Base-by-base conservation (phyloP, 1,284 basidiomycete genomes). In the Malassezia arunalokei region DNA sequence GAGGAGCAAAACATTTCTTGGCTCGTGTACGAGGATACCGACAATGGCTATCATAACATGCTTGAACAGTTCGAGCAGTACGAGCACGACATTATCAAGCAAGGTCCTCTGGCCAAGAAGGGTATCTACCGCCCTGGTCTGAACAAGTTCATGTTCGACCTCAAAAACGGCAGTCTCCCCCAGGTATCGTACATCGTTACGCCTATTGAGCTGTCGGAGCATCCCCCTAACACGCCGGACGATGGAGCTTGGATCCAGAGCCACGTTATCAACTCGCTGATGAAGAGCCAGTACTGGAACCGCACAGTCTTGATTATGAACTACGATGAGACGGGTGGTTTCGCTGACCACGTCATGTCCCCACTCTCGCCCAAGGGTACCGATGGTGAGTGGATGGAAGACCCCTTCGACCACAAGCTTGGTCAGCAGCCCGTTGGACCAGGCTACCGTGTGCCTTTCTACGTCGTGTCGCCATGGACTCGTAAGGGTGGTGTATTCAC, bases 241-340 rank as follows among this genome's bases (percentile, higher is more conserved):
- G 65, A 68, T 46, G 65, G 65, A 3, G 65, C 47, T n/a, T 68
- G 60, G 58, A 33, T 66, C 29, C 65, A 68, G 47, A 50, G 59
- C n/a, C 47, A 57, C 14, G 55, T 68, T 14, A 49, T 59, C 29
- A 56, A 64, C 27, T 65, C 65, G 8, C 54, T 68, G 29, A 58
- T 56, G 20, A 49, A 57, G 17, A 60, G 65, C 41, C 39, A 51
- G 5, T 50, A 56, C 39, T 68, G 60, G 43, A 56, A 54, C 44
- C 50, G 41, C 8, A 59, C 65, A 2, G 60, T 54, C 15, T 33
- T 67, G 6, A 42, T 67, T 40, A 54, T 67, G 31, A 63, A 58
- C 14, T 67, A 67, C 50, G 65, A 67, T 48, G 65, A 61, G 53
- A 67, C 60, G 5, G 64, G 65, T 20, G 65, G 65, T 8, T 67